These are phyloP conservation scores for Picea sitchensis DNA, from an alignment of 75 land plant species.

Conservation along the genomic window DNA sequence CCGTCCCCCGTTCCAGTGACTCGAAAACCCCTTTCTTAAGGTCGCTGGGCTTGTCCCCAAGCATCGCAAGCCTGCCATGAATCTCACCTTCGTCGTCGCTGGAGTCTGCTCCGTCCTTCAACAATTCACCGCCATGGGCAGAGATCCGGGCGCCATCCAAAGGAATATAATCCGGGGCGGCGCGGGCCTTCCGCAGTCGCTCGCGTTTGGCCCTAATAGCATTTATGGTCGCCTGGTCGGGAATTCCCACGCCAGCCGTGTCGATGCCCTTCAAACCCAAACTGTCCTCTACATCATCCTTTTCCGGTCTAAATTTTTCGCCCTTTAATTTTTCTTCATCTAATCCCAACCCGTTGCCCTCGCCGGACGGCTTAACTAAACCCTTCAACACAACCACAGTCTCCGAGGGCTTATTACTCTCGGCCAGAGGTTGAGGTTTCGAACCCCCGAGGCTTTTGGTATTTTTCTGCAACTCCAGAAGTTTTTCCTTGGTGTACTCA, in stretches of 20 bases:
- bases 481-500: slow-evolving; percentile 82
- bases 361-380: slow-evolving; percentile 54
- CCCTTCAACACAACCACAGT: slow-evolving; percentile 86
- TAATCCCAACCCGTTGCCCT: neutral
- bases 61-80: slow-evolving; percentile 63
- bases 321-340: slow-evolving; percentile 16
- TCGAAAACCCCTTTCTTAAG: slow-evolving; percentile 62
- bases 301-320: slow-evolving; percentile 6
- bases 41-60: slow-evolving; percentile 53
- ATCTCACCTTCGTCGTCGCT: slow-evolving; percentile 87
- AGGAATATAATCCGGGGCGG: slow-evolving; percentile 81
- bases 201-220: slow-evolving; percentile 84
- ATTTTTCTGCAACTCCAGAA: slow-evolving; percentile 89
- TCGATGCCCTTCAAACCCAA: slow-evolving; percentile 33
- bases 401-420: slow-evolving; percentile 34
- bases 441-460: slow-evolving; percentile 67
- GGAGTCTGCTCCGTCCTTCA: slow-evolving; percentile 33
- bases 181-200: slow-evolving; percentile 55
- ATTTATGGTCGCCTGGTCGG: slow-evolving; percentile 78
- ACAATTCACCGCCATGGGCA: slow-evolving; percentile 26
- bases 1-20: slow-evolving; percentile 23
- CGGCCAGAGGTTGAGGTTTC: slow-evolving; percentile 16
- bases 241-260: slow-evolving; percentile 32
- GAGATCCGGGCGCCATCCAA: slow-evolving; percentile 26
- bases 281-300: slow-evolving; percentile 32